Evolutionary conservation across 441 rosid species (phyloP).

Genomic region (Dalechampia spathulata): DNA sequence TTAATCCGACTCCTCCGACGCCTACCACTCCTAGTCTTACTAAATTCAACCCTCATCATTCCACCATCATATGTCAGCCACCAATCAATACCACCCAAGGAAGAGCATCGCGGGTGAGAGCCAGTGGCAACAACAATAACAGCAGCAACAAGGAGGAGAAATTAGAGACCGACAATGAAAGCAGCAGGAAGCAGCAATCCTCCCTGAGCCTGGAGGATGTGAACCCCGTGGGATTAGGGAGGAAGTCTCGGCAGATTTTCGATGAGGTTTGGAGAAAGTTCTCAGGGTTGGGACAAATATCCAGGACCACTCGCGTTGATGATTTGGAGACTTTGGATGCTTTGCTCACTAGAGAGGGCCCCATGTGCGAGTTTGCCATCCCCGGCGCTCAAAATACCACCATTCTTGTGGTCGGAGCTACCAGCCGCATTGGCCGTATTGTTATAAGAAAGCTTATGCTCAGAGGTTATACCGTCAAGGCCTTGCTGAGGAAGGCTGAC

Average conservation of each 20-base stretch:
- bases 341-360: constrained; percentile 70
- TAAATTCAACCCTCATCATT: neutral
- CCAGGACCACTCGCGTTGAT: constrained; percentile 68
- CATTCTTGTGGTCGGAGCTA: constrained; percentile 92
- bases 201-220: constrained; percentile 69
- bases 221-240: constrained; percentile 84
- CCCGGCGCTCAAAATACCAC: constrained; percentile 91
- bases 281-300: constrained; percentile 91
- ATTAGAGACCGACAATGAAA: constrained; percentile 3
- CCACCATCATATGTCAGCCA: neutral
- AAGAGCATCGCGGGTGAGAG: constrained; percentile 3
- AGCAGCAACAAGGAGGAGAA: too few relatives aligned
- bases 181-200: constrained; percentile 19
- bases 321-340: constrained; percentile 62
- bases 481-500: constrained; percentile 72
- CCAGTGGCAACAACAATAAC: neutral
- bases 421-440: constrained; percentile 89
- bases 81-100: neutral
- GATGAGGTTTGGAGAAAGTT: constrained; percentile 97
- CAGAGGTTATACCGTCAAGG: constrained; percentile 91
- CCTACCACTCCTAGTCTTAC: too few relatives aligned
- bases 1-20: too few relatives aligned
- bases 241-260: constrained; percentile 81
- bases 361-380: constrained; percentile 87
- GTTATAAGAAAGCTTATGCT: constrained; percentile 94